Percentiles rank a stretch among this genome's conserved stretches.
Evolutionary conservation across 2,329 filamentous ascomycete species (phyloP).

Genomic region (Boeremia exigua): DNA sequence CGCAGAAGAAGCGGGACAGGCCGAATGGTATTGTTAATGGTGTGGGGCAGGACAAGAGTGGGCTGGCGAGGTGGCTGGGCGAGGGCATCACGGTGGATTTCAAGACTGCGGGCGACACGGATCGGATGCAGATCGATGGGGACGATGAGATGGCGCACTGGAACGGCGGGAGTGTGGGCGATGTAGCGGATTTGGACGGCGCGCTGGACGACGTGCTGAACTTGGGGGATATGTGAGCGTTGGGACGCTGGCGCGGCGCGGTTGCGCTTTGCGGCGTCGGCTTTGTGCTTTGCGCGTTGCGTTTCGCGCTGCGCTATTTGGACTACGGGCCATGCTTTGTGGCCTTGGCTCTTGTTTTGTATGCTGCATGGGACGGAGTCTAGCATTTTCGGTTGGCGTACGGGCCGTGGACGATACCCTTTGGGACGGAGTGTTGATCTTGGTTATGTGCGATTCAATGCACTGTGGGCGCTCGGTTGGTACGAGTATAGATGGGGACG

Average conservation of each 20-base stretch:
- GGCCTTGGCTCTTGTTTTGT: no score
- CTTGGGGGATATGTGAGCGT: slow-evolving; percentile 30
- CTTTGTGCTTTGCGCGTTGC: not conserved
- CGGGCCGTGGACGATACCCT: no score
- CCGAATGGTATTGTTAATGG: slow-evolving; percentile 18
- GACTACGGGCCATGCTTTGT: no score
- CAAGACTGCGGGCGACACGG: slow-evolving; percentile 8
- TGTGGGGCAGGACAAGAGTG: slow-evolving; percentile 27
- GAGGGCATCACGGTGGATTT: slow-evolving; percentile 11
- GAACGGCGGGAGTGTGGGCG: slow-evolving; percentile 47
- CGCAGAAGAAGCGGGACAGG: slow-evolving; percentile 3
- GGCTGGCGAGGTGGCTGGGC: slow-evolving; percentile 13
- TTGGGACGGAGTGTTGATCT: no score
- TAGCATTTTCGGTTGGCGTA: no score
- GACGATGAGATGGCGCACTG: slow-evolving; percentile 48
- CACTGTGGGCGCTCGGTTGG: no score
- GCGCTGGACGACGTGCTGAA: slow-evolving; percentile 50
- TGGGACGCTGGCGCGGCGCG: not conserved
- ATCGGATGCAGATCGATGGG: slow-evolving; percentile 44
- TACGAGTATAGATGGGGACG: no score
- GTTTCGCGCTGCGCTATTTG: no score
- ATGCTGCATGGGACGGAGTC: no score
- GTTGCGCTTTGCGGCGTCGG: not conserved
- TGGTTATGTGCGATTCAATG: no score
- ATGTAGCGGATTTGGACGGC: slow-evolving; percentile 36